phyloP scores from a whole-genome alignment of 2,329 filamentous ascomycete species.

The Fusarium sulawesiense region DNA sequence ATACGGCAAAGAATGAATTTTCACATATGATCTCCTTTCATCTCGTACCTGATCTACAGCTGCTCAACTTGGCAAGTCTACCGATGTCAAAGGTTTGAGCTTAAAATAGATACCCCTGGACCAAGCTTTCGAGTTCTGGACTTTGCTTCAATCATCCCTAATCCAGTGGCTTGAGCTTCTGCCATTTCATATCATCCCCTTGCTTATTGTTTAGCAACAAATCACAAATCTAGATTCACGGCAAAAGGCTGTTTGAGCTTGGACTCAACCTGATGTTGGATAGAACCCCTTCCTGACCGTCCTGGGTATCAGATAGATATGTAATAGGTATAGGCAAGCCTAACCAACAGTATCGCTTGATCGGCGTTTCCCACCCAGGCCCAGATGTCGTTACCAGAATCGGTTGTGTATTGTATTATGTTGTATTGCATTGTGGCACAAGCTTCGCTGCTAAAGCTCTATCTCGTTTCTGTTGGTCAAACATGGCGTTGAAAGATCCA shows the following conservation, averaged over 20 bases:
- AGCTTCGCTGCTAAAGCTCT: not conserved
- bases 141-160: not conserved
- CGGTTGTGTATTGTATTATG: not conserved
- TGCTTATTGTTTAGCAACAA: not conserved
- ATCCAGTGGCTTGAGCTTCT: not conserved
- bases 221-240: not conserved
- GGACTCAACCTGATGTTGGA: not conserved
- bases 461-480: constrained; percentile 18
- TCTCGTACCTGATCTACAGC: constrained; percentile 26
- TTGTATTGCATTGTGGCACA: not conserved
- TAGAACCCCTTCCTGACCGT: not conserved
- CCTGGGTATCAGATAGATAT: not conserved
- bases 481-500: constrained; percentile 33
- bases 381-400: constrained; percentile 1
- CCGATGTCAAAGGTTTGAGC: constrained; percentile 3
- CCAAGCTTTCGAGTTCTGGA: constrained; percentile 6
- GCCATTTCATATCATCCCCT: not conserved
- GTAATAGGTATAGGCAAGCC: too few species aligned
- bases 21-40: not conserved
- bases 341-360: not conserved
- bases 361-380: not conserved
- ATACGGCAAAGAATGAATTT: not conserved
- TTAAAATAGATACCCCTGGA: constrained; percentile 34
- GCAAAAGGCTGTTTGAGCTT: not conserved
- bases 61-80: not conserved